phyloP scores from a whole-genome alignment of 1,284 basidiomycete genomes.

The Trametes polyzona region DNA sequence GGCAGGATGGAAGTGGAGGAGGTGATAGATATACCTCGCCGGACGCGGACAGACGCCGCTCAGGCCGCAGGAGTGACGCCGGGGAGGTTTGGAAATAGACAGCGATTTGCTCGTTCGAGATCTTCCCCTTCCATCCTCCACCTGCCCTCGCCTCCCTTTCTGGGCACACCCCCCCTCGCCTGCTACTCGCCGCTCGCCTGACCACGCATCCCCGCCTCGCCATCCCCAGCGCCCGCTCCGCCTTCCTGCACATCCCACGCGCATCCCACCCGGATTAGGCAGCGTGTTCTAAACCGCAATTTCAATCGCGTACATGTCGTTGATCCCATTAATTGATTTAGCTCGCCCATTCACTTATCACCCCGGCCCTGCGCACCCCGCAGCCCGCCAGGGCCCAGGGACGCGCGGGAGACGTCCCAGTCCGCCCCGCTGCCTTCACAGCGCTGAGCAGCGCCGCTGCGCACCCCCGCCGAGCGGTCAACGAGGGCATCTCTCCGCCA shows the following conservation, averaged over 20 bases:
- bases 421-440: too few relatives aligned
- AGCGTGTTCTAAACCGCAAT: not conserved
- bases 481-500: not conserved
- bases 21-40: constrained; percentile 8
- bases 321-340: constrained; percentile 5
- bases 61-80: constrained; percentile 8
- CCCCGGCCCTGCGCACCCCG: not conserved
- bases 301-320: not conserved
- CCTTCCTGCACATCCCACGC: constrained; percentile 3
- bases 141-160: not conserved
- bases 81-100: constrained; percentile 19
- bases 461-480: too few relatives aligned
- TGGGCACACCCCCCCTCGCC: not conserved
- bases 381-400: not conserved
- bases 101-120: constrained; percentile 24
- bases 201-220: too few relatives aligned
- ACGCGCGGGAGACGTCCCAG: not conserved
- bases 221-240: not conserved
- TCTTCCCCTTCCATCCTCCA: constrained; percentile 20
- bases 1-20: constrained; percentile 5
- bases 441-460: constrained; percentile 2
- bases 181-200: constrained; percentile 3
- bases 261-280: not conserved
- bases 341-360: constrained; percentile 2
- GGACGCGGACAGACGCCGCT: constrained; percentile 17